These are phyloP conservation scores for Nephelium lappaceum DNA, from an alignment of 345 rosid genomes.

Conservation along the genomic window DNA sequence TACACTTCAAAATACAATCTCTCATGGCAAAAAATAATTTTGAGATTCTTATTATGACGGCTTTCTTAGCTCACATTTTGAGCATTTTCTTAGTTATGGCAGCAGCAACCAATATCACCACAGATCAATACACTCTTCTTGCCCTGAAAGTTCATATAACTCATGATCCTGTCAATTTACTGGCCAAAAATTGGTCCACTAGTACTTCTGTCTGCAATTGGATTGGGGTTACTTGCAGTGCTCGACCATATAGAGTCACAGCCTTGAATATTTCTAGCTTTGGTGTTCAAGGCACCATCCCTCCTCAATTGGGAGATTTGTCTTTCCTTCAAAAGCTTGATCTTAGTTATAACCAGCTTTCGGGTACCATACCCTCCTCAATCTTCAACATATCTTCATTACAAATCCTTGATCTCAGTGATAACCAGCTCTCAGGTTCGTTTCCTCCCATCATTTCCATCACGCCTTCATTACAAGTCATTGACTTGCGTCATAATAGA, in stretches of 20 bases:
- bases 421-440: neutral
- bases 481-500: too few species aligned
- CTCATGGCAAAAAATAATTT: neutral
- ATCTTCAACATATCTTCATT: conserved; percentile 12
- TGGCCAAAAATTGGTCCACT: conserved; percentile 5
- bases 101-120: neutral
- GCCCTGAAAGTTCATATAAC: neutral
- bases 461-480: neutral
- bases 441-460: neutral
- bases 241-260: conserved; percentile 17
- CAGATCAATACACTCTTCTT: conserved; percentile 6
- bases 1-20: neutral
- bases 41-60: neutral
- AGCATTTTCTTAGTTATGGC: neutral
- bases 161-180: neutral
- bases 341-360: neutral
- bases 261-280: conserved; percentile 2
- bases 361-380: conserved; percentile 9
- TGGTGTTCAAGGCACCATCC: conserved; percentile 13
- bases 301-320: conserved; percentile 5
- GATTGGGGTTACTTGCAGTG: conserved; percentile 13
- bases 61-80: too few species aligned
- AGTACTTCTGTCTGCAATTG: neutral
- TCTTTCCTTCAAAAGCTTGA: neutral
- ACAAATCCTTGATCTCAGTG: neutral